Conservation (phyloP, 108 stramenopile species). For the Nitzschia putrida region DNA sequence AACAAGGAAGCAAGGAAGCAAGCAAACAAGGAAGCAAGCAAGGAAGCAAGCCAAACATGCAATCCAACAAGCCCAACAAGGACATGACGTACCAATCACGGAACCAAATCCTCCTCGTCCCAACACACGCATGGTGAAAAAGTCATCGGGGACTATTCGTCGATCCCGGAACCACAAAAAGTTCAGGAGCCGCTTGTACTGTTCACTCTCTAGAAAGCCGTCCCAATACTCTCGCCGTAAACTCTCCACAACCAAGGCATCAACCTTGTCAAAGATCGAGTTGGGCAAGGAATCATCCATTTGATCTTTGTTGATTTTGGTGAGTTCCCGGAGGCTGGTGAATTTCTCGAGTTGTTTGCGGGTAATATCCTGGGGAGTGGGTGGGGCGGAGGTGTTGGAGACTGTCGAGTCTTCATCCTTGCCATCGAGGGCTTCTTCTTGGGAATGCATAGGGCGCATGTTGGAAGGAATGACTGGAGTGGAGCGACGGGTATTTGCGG, state of each 20-base stretch:
- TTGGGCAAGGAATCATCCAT: slow-evolving; percentile 31
- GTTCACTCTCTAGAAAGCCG: slow-evolving; percentile 57
- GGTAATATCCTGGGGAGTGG: background rate
- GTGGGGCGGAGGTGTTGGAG: background rate
- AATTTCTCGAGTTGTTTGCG: slow-evolving; percentile 26
- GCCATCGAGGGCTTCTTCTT: background rate
- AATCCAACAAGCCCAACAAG: no score
- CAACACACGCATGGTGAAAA: slow-evolving; percentile 91
- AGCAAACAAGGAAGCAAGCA: no score
- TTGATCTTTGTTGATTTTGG: slow-evolving; percentile 13
- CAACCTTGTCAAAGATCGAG: slow-evolving; percentile 67
- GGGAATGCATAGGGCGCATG: background rate
- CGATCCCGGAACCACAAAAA: slow-evolving; percentile 81
- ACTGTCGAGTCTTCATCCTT: background rate
- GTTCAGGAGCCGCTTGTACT: slow-evolving; percentile 57
- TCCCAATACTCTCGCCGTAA: slow-evolving; percentile 64
- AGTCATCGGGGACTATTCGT: slow-evolving; percentile 84
- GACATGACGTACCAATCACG: slow-evolving; percentile 89
- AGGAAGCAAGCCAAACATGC: no score
- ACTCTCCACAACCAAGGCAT: slow-evolving; percentile 57
- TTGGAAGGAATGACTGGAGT: background rate
- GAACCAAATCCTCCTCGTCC: slow-evolving; percentile 94
- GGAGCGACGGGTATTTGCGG: background rate
- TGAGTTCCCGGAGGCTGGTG: slow-evolving; percentile 26
- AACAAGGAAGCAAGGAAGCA: background rate